phyloP scores from a whole-genome alignment of 2,329 filamentous ascomycete species.

The Aspergillus texensis region DNA sequence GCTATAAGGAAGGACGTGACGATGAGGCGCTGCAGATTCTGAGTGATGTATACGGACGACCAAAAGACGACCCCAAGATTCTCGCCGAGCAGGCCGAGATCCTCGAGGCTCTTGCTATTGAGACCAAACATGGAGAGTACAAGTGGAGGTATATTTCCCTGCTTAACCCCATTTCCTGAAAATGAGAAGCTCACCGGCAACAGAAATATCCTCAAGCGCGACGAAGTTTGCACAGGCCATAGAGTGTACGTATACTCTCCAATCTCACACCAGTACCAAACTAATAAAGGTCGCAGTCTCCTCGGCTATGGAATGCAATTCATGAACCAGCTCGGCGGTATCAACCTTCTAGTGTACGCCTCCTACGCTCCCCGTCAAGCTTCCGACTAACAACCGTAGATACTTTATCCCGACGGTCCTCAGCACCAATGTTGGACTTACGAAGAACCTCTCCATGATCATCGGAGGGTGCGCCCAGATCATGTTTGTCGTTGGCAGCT shows the following conservation, averaged over 20 bases:
- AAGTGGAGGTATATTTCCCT: constrained; percentile 29
- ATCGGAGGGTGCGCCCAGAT: constrained; percentile 31
- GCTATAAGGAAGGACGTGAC: constrained; percentile 46
- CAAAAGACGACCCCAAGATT: constrained; percentile 25
- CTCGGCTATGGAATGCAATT: constrained; percentile 52
- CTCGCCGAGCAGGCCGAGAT: constrained; percentile 41
- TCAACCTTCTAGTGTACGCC: constrained; percentile 47
- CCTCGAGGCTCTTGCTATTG: constrained; percentile 47
- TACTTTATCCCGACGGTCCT: constrained; percentile 27
- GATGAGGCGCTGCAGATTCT: constrained; percentile 34
- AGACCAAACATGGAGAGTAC: constrained; percentile 38
- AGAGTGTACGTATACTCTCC: constrained; percentile 35
- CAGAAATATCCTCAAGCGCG: constrained; percentile 44
- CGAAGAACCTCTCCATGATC: constrained; percentile 25
- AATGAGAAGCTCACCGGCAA: neutral
- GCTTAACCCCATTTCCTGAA: neutral
- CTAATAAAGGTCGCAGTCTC: constrained; percentile 25
- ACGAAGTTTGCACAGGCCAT: constrained; percentile 45
- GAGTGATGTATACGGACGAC: constrained; percentile 30
- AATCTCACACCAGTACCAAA: neutral
- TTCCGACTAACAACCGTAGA: neutral
- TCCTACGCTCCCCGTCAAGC: no score
- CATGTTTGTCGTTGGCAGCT: constrained; percentile 38
- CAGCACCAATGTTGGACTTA: constrained; percentile 27
- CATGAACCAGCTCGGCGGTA: constrained; percentile 55